Base-by-base conservation (phyloP, 2,329 filamentous ascomycete genomes). In the Coniella lustricola region DNA sequence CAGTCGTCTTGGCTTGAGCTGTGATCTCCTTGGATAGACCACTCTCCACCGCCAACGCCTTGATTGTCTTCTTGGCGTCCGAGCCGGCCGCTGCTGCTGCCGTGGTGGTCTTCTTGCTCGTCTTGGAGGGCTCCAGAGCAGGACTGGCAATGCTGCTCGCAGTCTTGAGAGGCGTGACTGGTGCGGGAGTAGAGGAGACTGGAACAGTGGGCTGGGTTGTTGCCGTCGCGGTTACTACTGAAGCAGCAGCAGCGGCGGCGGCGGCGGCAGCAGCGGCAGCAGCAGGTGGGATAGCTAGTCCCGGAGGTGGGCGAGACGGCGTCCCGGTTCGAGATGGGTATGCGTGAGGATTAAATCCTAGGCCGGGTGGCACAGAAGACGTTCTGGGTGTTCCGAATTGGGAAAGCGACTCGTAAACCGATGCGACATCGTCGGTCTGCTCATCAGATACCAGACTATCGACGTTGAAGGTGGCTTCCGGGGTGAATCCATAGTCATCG, bases 391-490 rank as follows among this genome's bases (percentile, higher is more conserved):
- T 32, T 12, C 32, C 48, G 25, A 53, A 50, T 5, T 21, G 25
- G 7, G 44, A 37, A 37, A 48, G 38, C 2, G 44, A 36, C 14
- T 38, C 36, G 22, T 45, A 22, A 9, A 33, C 17, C 16, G 44
- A 32, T 12, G 41, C 13, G 10, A 17, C 22, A 3, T 53, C 51
- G 12, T 55, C 58, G 16, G 58, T 49, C 7, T 62, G 58, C n/a
- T 77, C 68, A 59, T 87, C 84, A 18, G 81, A 78, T 12, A 87
- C 83, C 3, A 87, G 67, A 3, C 81, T 81, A 61, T 87, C 83
- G 35, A 87, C 78, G n/a, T 77, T 82, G 37, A 72, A 71, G 3
- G 72, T 74, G 12, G 75, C 81, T 55, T 83, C 81, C 53, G 82
- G 79, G 39, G 83, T 68, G 10, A 74, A 76, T 50, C 72, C 69